Conservation (phyloP, 1,139 yeast genomes). For the Geotrichum fermentans region DNA sequence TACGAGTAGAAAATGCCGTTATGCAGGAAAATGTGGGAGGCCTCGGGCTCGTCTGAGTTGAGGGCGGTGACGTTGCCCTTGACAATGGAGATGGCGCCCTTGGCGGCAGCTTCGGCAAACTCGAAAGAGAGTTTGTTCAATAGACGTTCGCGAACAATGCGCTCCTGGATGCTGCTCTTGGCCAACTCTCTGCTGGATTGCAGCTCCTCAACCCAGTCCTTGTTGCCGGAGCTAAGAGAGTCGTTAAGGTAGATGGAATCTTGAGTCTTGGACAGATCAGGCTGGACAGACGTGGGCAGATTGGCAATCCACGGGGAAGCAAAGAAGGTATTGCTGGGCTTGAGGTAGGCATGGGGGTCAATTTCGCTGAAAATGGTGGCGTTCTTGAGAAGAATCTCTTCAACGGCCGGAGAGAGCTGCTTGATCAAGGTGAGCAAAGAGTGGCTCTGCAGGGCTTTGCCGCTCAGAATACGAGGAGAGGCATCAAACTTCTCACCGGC, state of each 20-base stretch:
- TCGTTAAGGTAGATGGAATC: constrained; percentile 52
- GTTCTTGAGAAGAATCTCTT: constrained; percentile 42
- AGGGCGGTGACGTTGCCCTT: constrained; percentile 73
- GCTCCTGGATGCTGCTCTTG: constrained; percentile 51
- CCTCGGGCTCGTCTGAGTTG: constrained; percentile 64
- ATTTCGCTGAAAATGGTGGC: constrained; percentile 43
- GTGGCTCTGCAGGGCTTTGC: constrained; percentile 37
- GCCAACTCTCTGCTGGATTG: constrained; percentile 77
- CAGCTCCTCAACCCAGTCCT: constrained; percentile 87
- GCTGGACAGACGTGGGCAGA: constrained; percentile 65
- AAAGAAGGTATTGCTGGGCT: constrained; percentile 58
- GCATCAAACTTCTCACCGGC: constrained; percentile 70
- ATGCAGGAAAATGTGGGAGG: constrained; percentile 62
- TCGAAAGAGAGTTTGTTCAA: constrained; percentile 70
- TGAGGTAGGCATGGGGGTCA: constrained; percentile 53
- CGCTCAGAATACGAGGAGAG: constrained; percentile 41
- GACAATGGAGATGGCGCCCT: constrained; percentile 73
- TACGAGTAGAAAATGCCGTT: constrained; percentile 85
- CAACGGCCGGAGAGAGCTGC: constrained; percentile 51
- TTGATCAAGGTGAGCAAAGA: constrained; percentile 53
- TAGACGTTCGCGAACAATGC: constrained; percentile 71
- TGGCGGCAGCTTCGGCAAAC: constrained; percentile 68
- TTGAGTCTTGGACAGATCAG: constrained; percentile 45
- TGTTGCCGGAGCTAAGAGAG: not conserved
- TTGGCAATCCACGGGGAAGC: constrained; percentile 89